Base-by-base conservation (phyloP, 148 eudicot species). In the Amaranthus cruentus region DNA sequence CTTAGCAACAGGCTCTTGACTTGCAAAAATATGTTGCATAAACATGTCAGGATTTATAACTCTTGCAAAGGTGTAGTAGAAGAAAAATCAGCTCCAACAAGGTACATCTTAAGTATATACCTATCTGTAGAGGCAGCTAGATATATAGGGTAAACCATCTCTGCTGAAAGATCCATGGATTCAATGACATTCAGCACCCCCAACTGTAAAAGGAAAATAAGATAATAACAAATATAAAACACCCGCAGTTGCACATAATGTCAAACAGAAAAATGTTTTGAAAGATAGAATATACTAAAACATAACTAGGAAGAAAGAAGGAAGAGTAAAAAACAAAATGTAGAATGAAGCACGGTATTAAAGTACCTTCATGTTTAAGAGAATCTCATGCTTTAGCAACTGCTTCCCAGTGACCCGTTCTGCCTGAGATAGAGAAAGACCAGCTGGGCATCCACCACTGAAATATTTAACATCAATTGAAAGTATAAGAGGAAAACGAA, bases 1-100 rank as follows among this genome's bases (percentile, higher is more conserved):
- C 88, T 82, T 91, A 46, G 84, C 75, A 77, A 91, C 91, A 79
- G 93, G 73, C 82, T 89, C 98, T 75, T 94, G 98, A 79, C 98
- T 94, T 80, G 80, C 77, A 86, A 21, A 77, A 66, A 55, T 76
- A 70, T 55, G 75, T 68, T 73, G 79, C 67, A 58, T 66, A 72
- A 59, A 61, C 48, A 67, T 62, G 63, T 68, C 74, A 72, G 60
- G 63, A 57, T 70, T 55, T 62, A 69, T 28, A 62, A 4, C 14
- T 46, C 71, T 63, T 11, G 13, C 57, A 64, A 56, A 9, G 50
- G 65, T 6, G 9, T 67, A 70, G 47, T 57, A 57, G 6, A 28
- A 62, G 44, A 53, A 47, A 28, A 71, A 72, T 49, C 6, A 62
- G 59, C 44, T 55, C 66, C 57, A 73, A 50, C 55, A 43, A 54